Conservation (phyloP, 164 flowering plant genomes). For the Nymphaea thermarum region DNA sequence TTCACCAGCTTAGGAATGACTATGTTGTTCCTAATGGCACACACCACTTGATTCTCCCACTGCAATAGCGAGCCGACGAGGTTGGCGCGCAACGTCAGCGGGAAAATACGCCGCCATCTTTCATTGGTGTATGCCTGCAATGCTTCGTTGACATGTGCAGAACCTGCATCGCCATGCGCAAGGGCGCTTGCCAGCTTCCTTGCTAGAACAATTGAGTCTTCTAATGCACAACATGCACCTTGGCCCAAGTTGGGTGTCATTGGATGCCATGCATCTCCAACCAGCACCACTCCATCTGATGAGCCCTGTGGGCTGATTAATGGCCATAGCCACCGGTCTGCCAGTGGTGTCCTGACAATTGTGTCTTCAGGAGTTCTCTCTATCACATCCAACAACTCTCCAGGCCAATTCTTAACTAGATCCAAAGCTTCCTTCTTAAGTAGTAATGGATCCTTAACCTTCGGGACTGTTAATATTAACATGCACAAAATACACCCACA, state of each 20-base stretch:
- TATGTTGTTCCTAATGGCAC: conserved; percentile 50
- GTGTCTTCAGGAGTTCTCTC: conserved; percentile 62
- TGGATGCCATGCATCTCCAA: conserved; percentile 98
- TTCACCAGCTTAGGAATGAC: conserved; percentile 69
- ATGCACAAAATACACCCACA: no score
- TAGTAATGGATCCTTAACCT: conserved; percentile 40
- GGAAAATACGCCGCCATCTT: conserved; percentile 77
- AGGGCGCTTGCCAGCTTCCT: conserved; percentile 45
- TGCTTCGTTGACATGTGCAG: conserved; percentile 34
- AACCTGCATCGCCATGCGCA: conserved; percentile 6
- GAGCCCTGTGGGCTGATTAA: conserved; percentile 50
- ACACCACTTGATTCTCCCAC: conserved; percentile 65
- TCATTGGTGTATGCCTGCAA: conserved; percentile 43
- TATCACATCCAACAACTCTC: conserved; percentile 40
- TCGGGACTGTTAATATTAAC: conserved; percentile 43
- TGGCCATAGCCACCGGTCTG: conserved; percentile 91
- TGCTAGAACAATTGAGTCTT: conserved; percentile 72
- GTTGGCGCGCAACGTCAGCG: conserved; percentile 60
- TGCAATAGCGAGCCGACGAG: conserved; percentile 66
- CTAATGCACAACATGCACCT: conserved; percentile 92
- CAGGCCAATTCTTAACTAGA: conserved; percentile 57
- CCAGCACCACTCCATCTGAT: conserved; percentile 54
- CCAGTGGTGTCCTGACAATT: conserved; percentile 51
- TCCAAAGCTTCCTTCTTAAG: conserved; percentile 49
- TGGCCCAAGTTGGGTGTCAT: conserved; percentile 99